These are phyloP conservation scores for Helianthus annuus DNA, from an alignment of 129 eudicot species.

Conservation along the genomic window HanXRQr2.0-SUNRISE NC_035447.2:103637809-103638308, in stretches of 20 bases:
- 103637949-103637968: slow-evolving; percentile 12
- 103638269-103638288: no score
- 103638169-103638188: slow-evolving; percentile 12
- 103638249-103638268: no score
- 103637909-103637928: slow-evolving; percentile 32
- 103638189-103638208: not conserved
- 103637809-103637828: slow-evolving; percentile 58
- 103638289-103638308: no score
- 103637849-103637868: slow-evolving; percentile 43
- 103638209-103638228: no score
- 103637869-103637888: slow-evolving; percentile 30
- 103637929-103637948: slow-evolving; percentile 23
- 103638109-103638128: slow-evolving; percentile 27
- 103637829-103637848: slow-evolving; percentile 46
- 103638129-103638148: slow-evolving; percentile 30
- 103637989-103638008: slow-evolving; percentile 18
- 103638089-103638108: slow-evolving; percentile 9
- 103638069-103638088: slow-evolving; percentile 14
- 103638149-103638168: slow-evolving; percentile 23
- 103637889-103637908: slow-evolving; percentile 50
- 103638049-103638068: slow-evolving; percentile 51
- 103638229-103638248: no score
- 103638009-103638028: slow-evolving; percentile 4
- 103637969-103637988: slow-evolving; percentile 26
- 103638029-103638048: slow-evolving; percentile 49